Evolutionary conservation across 495 filamentous ascomycete species (phyloP).

Genomic region (Lasiosphaeria miniovina): DNA sequence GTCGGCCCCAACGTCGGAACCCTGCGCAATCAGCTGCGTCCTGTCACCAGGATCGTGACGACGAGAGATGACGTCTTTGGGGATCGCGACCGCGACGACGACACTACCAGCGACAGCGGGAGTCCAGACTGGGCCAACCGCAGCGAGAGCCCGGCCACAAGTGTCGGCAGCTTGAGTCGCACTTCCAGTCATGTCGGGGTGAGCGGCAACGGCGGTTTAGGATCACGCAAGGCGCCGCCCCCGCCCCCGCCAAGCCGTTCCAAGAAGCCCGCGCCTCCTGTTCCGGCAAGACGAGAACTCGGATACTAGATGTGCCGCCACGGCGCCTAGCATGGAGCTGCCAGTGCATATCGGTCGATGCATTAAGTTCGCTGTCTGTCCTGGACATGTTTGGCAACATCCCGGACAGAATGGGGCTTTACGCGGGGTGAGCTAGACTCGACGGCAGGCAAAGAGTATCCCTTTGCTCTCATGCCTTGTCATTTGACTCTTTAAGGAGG

Average conservation of each 20-base stretch:
- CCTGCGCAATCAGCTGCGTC: conserved; percentile 42
- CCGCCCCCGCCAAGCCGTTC: conserved; percentile 77
- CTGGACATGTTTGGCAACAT: no score
- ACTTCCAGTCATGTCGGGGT: conserved; percentile 51
- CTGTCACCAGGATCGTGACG: conserved; percentile 37
- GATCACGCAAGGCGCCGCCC: conserved; percentile 67
- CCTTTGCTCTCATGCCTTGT: no score
- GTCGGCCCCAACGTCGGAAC: conserved; percentile 29
- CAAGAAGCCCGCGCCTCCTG: conserved; percentile 74
- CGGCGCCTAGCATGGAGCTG: no score
- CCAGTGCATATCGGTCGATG: no score
- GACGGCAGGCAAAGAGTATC: no score
- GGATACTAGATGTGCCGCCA: conserved; percentile 27
- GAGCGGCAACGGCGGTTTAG: conserved; percentile 28
- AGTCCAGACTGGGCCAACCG: conserved; percentile 60
- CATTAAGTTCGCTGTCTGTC: no score
- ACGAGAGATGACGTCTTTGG: conserved; percentile 57
- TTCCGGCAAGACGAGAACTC: conserved; percentile 41
- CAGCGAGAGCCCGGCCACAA: conserved; percentile 61
- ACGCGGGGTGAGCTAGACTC: no score
- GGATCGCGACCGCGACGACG: conserved; percentile 56
- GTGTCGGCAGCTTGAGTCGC: conserved; percentile 57
- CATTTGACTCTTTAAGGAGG: no score
- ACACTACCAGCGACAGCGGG: conserved; percentile 53
- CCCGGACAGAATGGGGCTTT: no score